Conservation (phyloP, 768 basidiomycete species). For the Austroboletus eburneus region DNA sequence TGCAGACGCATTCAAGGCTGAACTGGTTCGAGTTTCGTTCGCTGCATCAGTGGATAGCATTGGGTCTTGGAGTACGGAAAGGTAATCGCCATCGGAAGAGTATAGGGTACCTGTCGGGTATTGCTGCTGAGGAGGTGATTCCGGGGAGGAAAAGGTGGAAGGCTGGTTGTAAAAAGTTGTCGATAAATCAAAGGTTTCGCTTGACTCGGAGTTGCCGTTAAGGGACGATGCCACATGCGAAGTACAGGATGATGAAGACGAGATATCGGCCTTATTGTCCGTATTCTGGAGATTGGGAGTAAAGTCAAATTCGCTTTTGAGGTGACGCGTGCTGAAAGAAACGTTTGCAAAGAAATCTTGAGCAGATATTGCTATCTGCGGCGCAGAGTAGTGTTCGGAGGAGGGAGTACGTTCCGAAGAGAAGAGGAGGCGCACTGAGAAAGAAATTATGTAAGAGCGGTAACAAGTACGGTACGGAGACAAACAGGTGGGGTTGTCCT, state of each 20-base stretch:
- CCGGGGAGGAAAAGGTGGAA: constrained; percentile 3
- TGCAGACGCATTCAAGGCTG: constrained; percentile 13
- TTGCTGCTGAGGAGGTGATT: constrained; percentile 10
- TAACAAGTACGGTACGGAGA: constrained; percentile 6
- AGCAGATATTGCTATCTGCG: constrained; percentile 5
- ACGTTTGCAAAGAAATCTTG: constrained; percentile 8
- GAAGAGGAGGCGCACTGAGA: constrained; percentile 25
- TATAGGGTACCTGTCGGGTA: neutral
- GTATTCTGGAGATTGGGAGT: constrained; percentile 5
- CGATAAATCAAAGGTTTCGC: constrained; percentile 3
- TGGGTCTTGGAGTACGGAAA: constrained; percentile 13
- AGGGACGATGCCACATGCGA: constrained; percentile 7
- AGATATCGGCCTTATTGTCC: neutral
- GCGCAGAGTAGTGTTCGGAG: constrained; percentile 7
- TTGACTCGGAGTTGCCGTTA: neutral
- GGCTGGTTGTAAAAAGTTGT: constrained; percentile 6
- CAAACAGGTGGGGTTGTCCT: constrained; percentile 31
- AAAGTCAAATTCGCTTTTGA: constrained; percentile 13
- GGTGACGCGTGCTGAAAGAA: constrained; percentile 8
- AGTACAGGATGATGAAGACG: constrained; percentile 4
- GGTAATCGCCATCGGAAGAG: constrained; percentile 5
- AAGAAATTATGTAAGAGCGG: neutral
- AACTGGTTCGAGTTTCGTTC: constrained; percentile 5
- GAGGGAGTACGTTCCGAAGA: constrained; percentile 18
- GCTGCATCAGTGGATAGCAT: constrained; percentile 13